Evolutionary conservation across 1,284 basidiomycete species (phyloP).

Genomic region (Sporisorium iseilematis-ciliati): DNA sequence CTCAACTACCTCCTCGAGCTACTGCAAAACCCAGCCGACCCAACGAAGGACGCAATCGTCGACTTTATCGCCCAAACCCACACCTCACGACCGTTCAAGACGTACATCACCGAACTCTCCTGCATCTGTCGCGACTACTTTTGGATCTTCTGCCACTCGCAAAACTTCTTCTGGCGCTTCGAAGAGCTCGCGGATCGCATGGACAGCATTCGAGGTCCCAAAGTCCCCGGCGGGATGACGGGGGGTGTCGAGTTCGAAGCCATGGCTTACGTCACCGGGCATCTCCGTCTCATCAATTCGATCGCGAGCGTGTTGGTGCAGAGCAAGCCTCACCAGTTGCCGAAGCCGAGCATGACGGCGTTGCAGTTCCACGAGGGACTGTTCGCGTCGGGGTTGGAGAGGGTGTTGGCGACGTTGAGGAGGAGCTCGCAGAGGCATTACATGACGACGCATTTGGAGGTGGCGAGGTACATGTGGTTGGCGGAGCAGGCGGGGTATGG

Average conservation of each 20-base stretch:
- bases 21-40: constrained; percentile 55
- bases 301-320: constrained; percentile 36
- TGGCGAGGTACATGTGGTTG: constrained; percentile 50
- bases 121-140: constrained; percentile 95
- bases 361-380: constrained; percentile 50
- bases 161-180: constrained; percentile 89
- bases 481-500: constrained; percentile 19
- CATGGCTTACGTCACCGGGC: constrained; percentile 81
- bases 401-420: constrained; percentile 50
- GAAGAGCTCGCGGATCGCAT: constrained; percentile 79
- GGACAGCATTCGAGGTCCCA: constrained; percentile 84
- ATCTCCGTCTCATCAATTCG: constrained; percentile 56
- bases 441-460: constrained; percentile 59
- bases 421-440: constrained; percentile 61
- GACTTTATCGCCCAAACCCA: constrained; percentile 89
- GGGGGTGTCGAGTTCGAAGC: constrained; percentile 98
- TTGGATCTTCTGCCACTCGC: constrained; percentile 96
- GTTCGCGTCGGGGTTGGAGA: constrained; percentile 54
- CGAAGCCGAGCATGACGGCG: constrained; percentile 33
- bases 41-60: constrained; percentile 61
- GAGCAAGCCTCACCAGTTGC: constrained; percentile 27
- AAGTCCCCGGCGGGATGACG: constrained; percentile 96
- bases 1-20: constrained; percentile 58
- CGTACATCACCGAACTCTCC: constrained; percentile 87
- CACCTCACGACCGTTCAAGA: constrained; percentile 86